Evolutionary conservation across 1,284 basidiomycete genomes (phyloP), one percentile per base, ranked within the genome.

Genomic region (Inonotus obliquus): DNA sequence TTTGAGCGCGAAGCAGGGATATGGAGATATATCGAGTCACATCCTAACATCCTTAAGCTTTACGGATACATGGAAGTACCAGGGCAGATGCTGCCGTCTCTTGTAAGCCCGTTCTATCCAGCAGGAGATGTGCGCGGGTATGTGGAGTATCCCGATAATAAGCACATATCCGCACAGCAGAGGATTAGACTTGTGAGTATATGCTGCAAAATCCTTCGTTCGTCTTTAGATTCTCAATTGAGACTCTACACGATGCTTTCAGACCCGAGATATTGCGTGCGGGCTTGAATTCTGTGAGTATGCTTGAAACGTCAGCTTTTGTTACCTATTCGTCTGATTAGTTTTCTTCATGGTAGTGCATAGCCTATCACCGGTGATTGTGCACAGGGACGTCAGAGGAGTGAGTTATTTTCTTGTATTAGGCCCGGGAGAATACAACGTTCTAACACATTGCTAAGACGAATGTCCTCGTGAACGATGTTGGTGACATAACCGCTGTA

Each of bases 351-450:
- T 49, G 32, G 32, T 23, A 49, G 49, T 52, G n/a, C 49, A 52
- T 27, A n/a, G 27, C 29, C 29, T 52, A 11, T 35, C 49, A 3
- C 27, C 25, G 13, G 13, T 35, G 5, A 35, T 60, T 7, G 13
- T 53, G 3, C 59, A 60, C 38, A 53, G 59, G 37, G 59, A 60
- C 21, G 27, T 60, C 21, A 41, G 37, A 29, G 52, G 10, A 14
- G 59, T 60, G 21, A 19, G 51, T 32, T 32, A 32, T 32, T 32
- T 32, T 9, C 32, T 32, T 32, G 32, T 51, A 4, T n/a, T n/a
- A n/a, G n/a, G n/a, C n/a, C n/a, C n/a, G n/a, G n/a, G n/a, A n/a
- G n/a, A n/a, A n/a, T n/a, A n/a, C n/a, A n/a, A n/a, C n/a, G n/a
- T n/a, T n/a, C n/a, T n/a, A n/a, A n/a, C n/a, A n/a, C n/a, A n/a